phyloP scores from a whole-genome alignment of 2,329 filamentous ascomycete species.

The Verticillium dahliae region DNA sequence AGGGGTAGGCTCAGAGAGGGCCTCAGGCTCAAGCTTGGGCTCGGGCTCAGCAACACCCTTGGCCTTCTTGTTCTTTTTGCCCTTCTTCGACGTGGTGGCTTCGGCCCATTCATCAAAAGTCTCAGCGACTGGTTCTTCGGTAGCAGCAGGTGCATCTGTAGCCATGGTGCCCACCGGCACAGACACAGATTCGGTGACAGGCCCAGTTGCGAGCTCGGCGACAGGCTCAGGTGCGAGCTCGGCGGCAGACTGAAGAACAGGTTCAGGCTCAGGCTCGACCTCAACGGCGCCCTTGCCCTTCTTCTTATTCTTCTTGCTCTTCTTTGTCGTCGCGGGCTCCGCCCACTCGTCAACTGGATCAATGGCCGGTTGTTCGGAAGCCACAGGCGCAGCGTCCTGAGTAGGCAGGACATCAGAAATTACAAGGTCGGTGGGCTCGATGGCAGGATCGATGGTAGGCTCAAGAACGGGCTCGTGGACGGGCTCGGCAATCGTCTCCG shows the following conservation, averaged over 20 bases:
- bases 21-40: background rate
- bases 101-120: background rate
- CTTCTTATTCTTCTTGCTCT: constrained; percentile 1
- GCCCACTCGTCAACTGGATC: background rate
- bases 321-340: background rate
- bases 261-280: background rate
- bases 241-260: background rate
- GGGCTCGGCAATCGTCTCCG: background rate
- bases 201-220: background rate
- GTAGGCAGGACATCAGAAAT: background rate
- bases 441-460: background rate
- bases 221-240: background rate
- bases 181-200: background rate
- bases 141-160: background rate
- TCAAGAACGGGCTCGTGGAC: too few relatives aligned
- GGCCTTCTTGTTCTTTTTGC: constrained; percentile 1
- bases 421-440: background rate
- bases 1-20: too few relatives aligned
- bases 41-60: background rate
- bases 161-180: background rate
- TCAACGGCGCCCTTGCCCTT: background rate
- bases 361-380: background rate
- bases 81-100: background rate
- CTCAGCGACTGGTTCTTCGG: background rate
- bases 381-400: background rate